Evolutionary conservation across 768 basidiomycete species (phyloP), one percentile per base, ranked within the genome.

Genomic region (Russula abietina): DNA sequence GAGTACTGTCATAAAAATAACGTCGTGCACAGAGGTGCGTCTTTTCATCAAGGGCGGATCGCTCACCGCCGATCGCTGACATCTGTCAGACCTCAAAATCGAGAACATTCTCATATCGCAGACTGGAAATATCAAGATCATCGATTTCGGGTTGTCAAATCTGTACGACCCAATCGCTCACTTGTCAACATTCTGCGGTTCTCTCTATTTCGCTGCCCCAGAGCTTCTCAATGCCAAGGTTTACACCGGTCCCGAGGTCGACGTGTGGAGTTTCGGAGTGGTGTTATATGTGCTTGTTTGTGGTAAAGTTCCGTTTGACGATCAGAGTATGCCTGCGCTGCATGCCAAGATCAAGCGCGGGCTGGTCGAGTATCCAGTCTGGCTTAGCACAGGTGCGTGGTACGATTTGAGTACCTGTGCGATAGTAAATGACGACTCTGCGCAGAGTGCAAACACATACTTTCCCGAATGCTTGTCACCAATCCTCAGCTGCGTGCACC

Each of bases 341-440:
- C 97, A 98, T 72, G 97, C 97, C 28, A 99, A 98, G 78, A 99
- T 99, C 75, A 99, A 99, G 74, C 86, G 95, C 5, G 96, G 97
- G 0, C 76, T 94, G 45, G 95, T 98, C 36, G 97, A 99, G 71
- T 98, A 98, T 71, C 96, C 96, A 0, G 90, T 91, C 2, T 99
- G 97, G 97, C 79, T 98, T 17, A 94, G 90, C 69, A 84, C 89
- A 66, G 93, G 93, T 93, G 72, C 70, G 85, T 79, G 8, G 53
- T 57, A 54, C 45, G 45, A 36, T 45, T 26, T 1, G 59, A 58
- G 0, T 32, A 17, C 4, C 28, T 9, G 45, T 10, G 19, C 51
- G 26, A 32, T n/a, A 17, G 16, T 45, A 43, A 53, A 38, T 14
- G 10, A 52, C 53, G 53, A 61, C 41, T 46, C 67, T 36, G 33